Base-by-base conservation (phyloP, 1,284 basidiomycete species). In the Xerocomus amazonicus region DNA sequence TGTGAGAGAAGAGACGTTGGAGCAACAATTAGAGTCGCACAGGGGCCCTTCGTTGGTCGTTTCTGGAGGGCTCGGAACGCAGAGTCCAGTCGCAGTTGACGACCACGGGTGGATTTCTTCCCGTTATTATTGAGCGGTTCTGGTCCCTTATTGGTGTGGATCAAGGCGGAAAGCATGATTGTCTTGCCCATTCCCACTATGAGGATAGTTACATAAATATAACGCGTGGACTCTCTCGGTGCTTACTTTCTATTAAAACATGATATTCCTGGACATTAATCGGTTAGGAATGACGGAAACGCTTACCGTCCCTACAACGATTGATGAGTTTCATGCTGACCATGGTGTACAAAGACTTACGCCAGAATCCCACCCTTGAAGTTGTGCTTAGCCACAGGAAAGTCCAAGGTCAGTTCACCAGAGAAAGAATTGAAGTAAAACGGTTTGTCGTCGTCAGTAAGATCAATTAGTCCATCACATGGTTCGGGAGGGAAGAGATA, bases 121-220 rank as follows among this genome's bases (percentile, higher is more conserved):
- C 57, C 61, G 16, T 68, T 69, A 2, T 68, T 63, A 1, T 70
- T 62, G n/a, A 68, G 47, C 36, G 67, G 52, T 35, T 78, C 76
- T 1, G 73, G 68, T 16, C 75, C 76, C 35, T 77, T 78, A 55
- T 88, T 91, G 10, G 83, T 84, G 58, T 97, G 93, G 26, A 98
- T 88, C 34, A 98, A 79, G 10, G 92, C 85, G 1, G 94, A 90
- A 45, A 97, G 73, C 92, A 97, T 96, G 61, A 96, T 94, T 1
- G 96, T 97, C 73, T 99, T 99, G 4, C 96, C 96, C 83, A 98
- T 91, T 9, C 95, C 92, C 91, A 87, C 81, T 88, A 47, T 27
- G 27, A 47, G 43, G 37, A 52, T 37, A 27, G 49, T 68, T 41
- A 62, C 41, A 32, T 31, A 16, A 17, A 43, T 12, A 28, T 42